phyloP scores from a whole-genome alignment of 371 early-diverging fungal species.

The Basidiobolus heterosporus region DNA sequence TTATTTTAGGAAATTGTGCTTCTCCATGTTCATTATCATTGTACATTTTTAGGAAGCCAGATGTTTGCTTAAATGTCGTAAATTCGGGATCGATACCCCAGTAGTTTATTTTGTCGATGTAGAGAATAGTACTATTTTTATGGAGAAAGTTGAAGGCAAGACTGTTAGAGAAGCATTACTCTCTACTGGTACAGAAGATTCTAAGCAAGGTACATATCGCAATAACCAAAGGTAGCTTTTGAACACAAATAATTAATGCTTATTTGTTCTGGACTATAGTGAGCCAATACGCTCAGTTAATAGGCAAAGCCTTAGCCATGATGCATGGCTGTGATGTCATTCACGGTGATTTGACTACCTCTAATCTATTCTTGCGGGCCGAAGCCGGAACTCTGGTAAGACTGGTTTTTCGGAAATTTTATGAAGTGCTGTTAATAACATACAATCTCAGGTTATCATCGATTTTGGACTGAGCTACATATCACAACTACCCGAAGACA shows the following conservation, averaged over 20 bases:
- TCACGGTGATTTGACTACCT: slow-evolving; percentile 97
- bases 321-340: slow-evolving; percentile 80
- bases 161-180: slow-evolving; percentile 57
- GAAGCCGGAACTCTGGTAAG: slow-evolving; percentile 29
- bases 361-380: slow-evolving; percentile 73
- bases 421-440: background rate
- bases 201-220: background rate
- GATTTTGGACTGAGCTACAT: slow-evolving; percentile 95
- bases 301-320: slow-evolving; percentile 55
- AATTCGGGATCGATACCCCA: slow-evolving; percentile 64
- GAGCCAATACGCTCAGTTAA: slow-evolving; percentile 21
- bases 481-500: slow-evolving; percentile 84
- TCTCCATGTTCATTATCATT: background rate
- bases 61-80: slow-evolving; percentile 48
- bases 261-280: background rate
- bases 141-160: slow-evolving; percentile 65
- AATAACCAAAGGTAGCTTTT: too few species aligned
- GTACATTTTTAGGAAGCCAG: slow-evolving; percentile 42
- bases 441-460: slow-evolving; percentile 44
- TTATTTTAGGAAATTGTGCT: too few species aligned
- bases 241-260: too few species aligned
- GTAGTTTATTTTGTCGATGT: slow-evolving; percentile 64
- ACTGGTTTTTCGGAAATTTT: background rate
- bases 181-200: slow-evolving; percentile 10
- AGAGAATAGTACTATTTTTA: slow-evolving; percentile 48